These are phyloP conservation scores for Eucalyptus curtisii DNA, from an alignment of 345 rosid species.

Conservation along the genomic window DNA sequence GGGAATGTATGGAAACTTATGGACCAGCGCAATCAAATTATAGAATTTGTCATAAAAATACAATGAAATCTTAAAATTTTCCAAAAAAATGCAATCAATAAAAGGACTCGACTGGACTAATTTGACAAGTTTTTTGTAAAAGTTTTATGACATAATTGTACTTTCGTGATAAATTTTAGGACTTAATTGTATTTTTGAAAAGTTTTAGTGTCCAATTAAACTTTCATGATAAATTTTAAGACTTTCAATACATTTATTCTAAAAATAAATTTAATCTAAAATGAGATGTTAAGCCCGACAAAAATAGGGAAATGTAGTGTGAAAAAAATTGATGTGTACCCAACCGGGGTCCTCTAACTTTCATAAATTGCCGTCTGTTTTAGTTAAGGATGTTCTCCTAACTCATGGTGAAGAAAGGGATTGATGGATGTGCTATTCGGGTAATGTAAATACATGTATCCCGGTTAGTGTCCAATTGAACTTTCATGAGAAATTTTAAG, in stretches of 20 bases:
- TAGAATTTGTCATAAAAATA: too few species aligned
- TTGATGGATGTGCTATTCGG: background rate
- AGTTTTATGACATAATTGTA: accelerated
- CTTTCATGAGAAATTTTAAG: too few species aligned
- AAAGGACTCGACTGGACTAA: accelerated
- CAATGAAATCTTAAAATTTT: too few species aligned
- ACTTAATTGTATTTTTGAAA: accelerated
- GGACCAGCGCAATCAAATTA: too few species aligned
- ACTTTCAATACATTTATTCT: too few species aligned
- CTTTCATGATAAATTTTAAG: too few species aligned
- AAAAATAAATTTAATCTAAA: background rate
- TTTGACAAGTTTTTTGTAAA: too few species aligned
- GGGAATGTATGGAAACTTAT: too few species aligned
- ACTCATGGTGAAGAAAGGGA: background rate
- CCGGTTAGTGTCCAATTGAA: accelerated
- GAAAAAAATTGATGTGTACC: background rate
- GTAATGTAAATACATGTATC: too few species aligned
- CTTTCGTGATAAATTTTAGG: accelerated
- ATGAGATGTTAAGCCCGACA: background rate
- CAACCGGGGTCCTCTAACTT: background rate
- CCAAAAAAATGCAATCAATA: too few species aligned
- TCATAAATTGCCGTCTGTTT: background rate
- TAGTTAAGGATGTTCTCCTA: background rate
- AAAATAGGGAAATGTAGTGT: background rate
- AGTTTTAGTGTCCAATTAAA: accelerated